Percentiles rank a stretch among this genome's conserved stretches.
phyloP scores from a whole-genome alignment of 2,329 filamentous ascomycete genomes.

The Chalaropsis ovoidea region DNA sequence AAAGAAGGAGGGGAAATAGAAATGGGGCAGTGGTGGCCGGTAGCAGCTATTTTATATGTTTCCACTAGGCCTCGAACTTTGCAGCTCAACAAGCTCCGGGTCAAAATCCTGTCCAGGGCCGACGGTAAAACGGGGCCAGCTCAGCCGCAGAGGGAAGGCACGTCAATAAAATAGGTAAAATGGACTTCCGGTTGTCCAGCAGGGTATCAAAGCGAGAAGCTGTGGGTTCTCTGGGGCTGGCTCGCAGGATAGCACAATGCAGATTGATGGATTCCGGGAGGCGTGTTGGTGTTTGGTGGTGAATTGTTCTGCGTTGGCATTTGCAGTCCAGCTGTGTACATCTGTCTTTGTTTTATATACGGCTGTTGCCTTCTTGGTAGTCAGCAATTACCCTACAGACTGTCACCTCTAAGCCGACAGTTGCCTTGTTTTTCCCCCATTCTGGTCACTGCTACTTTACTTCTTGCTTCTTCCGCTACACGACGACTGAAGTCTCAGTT shows the following conservation, averaged over 20 bases:
- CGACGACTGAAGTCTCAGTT: not conserved
- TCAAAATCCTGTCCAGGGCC: conserved; percentile 2
- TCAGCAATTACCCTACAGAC: not conserved
- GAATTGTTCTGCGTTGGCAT: not conserved
- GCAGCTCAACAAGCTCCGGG: conserved; percentile 5
- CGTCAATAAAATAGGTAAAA: conserved; percentile 12
- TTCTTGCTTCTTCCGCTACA: not conserved
- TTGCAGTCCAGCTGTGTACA: not conserved
- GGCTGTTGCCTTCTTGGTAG: not conserved
- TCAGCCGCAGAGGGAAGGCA: not conserved
- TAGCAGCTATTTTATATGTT: conserved; percentile 1
- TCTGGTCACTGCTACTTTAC: not conserved
- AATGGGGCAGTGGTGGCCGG: not conserved
- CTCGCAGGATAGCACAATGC: not conserved
- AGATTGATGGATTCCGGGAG: not conserved
- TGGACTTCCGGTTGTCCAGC: not conserved
- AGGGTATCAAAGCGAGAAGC: not conserved
- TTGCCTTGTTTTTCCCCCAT: not conserved
- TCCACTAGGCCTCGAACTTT: not conserved
- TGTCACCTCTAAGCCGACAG: not conserved
- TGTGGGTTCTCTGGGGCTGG: not conserved
- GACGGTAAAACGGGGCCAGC: conserved; percentile 3
- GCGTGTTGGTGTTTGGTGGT: not conserved
- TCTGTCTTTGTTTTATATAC: not conserved
- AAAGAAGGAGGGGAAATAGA: conserved; percentile 4